A percentile compares a stretch with the other conserved stretches of the same genome.
Evolutionary conservation across 2,329 filamentous ascomycete species (phyloP).

Genomic region (Penicillium sp.): DNA sequence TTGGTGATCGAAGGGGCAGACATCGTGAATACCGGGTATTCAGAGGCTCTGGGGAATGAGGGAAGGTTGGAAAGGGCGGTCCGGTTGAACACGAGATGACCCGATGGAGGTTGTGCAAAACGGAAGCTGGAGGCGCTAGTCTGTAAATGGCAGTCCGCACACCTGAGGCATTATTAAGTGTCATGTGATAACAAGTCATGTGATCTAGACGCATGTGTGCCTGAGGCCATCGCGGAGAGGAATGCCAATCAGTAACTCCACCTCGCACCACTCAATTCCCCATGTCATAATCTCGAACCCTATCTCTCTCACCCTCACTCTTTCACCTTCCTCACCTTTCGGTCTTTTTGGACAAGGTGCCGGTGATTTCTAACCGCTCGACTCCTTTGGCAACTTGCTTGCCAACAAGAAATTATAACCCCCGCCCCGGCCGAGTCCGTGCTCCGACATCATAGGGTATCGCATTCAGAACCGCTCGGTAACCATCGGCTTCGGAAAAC

Average conservation of each 20-base stretch:
- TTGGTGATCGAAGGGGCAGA: conserved; percentile 71
- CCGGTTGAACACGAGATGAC: conserved; percentile 37
- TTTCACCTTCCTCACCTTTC: conserved; percentile 4
- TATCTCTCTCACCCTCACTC: conserved; percentile 3
- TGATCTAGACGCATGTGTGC: conserved; percentile 5
- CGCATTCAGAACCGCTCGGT: conserved; percentile 28
- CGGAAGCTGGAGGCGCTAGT: conserved; percentile 33
- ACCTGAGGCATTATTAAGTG: conserved; percentile 15
- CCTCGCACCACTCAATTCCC: conserved; percentile 28
- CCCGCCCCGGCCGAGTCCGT: conserved; percentile 26
- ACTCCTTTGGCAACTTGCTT: conserved; percentile 30
- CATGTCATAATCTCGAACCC: conserved; percentile 11
- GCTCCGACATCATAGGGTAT: conserved; percentile 29
- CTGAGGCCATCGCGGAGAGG: conserved; percentile 23
- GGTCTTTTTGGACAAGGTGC: conserved; percentile 20
- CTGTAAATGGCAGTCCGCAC: conserved; percentile 25
- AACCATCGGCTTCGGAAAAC: conserved; percentile 26
- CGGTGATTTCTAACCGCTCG: conserved; percentile 24
- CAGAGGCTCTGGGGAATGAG: conserved; percentile 27
- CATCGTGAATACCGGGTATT: conserved; percentile 53
- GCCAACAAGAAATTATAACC: conserved; percentile 18
- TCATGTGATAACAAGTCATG: conserved; percentile 22
- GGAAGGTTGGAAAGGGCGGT: conserved; percentile 32
- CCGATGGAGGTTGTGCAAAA: conserved; percentile 44
- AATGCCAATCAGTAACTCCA: conserved; percentile 23